A percentile compares a stretch with the other conserved stretches of the same genome.
phyloP scores from a whole-genome alignment of 75 land plant species.

The Cryptomeria japonica region DNA sequence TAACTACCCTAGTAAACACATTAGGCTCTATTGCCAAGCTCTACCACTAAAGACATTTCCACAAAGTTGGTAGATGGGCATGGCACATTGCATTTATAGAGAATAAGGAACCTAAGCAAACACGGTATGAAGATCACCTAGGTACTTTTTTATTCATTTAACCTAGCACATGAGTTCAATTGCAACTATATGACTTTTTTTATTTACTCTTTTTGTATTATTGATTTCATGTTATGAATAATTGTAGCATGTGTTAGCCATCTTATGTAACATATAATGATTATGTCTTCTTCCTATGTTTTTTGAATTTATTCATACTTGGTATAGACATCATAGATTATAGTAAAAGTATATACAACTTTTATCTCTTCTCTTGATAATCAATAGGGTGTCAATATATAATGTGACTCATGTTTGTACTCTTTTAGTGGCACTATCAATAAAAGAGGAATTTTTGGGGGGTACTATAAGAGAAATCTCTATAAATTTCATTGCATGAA shows the following conservation, averaged over 20 bases:
- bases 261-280: background rate
- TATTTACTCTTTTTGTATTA: too few species aligned
- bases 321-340: background rate
- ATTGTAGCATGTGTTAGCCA: background rate
- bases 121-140: too few species aligned
- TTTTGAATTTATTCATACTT: background rate
- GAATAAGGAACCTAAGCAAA: too few species aligned
- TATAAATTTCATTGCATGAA: slow-evolving; percentile 94
- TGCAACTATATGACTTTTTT: background rate
- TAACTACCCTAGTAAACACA: too few species aligned
- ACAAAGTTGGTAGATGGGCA: too few species aligned
- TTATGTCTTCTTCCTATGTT: background rate
- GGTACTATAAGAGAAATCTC: slow-evolving; percentile 69
- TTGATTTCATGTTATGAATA: background rate
- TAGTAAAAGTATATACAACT: background rate
- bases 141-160: too few species aligned
- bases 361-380: background rate
- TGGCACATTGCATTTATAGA: too few species aligned
- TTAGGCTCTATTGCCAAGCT: too few species aligned
- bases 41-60: too few species aligned
- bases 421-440: slow-evolving; percentile 35
- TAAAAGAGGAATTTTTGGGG: slow-evolving; percentile 91
- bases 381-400: background rate
- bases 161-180: background rate
- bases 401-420: background rate